Base-by-base conservation (phyloP, 2,329 filamentous ascomycete species). In the Phialemoniopsis sp. region DNA sequence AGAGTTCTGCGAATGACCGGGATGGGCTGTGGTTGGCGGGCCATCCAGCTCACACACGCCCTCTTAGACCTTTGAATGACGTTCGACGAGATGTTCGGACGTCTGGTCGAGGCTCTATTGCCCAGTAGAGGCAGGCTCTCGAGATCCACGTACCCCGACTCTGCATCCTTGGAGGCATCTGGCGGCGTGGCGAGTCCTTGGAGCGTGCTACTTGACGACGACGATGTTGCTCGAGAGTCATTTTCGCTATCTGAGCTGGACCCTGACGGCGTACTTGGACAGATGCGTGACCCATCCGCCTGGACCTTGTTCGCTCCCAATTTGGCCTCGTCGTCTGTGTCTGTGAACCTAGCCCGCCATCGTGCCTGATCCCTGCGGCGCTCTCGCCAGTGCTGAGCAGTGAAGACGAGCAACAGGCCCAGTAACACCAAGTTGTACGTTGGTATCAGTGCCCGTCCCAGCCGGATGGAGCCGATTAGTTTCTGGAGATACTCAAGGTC, bases 1-100 rank as follows among this genome's bases (percentile, higher is more conserved):
- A 82, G 62, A 1, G 60, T 58, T 39, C 75, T 76, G 53, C 78
- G 72, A 50, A 82, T 43, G 17, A 80, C n/a, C 0, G 76, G 77
- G 12, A 83, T 62, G 0, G 72, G 70, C 13, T 49, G 57, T 13
- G 80, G 80, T 49, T 84, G 80, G 42, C 80, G 77, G 44, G 75
- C 70, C 13, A 81, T 53, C 50, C 56, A 57, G 18, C 47, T 42
- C 15, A 36, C 36, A 10, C 13, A 43, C 10, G 8, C 39, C 17
- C n/a, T 38, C 32, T 16, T 9, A 5, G 29, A 32, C 7, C 15
- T 16, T 21, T 15, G 3, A 15, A 10, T 17, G 8, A 13, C 14
- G 19, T 18, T 5, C 13, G 14, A 12, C 29, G 19, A 29, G 13
- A 8, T 13, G 7, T n/a, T 29, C n/a, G 30, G 7, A 16, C 13